Evolutionary conservation across 2,329 filamentous ascomycete species (phyloP).

Genomic region (Neodidymelliopsis sp.): DNA sequence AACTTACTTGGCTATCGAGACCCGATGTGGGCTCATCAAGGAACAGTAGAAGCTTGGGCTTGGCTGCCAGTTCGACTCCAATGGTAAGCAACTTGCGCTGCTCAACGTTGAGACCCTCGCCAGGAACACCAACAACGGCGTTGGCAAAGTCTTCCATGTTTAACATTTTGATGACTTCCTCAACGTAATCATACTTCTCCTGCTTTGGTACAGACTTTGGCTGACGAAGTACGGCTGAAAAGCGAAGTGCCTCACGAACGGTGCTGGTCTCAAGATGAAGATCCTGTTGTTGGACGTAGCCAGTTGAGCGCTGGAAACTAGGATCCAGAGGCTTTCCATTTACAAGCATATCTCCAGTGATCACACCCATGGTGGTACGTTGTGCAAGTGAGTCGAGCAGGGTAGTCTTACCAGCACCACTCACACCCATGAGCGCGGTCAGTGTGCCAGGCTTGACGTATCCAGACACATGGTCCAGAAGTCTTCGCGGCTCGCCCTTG

Average conservation of each 20-base stretch:
- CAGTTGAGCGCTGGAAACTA: slow-evolving; percentile 49
- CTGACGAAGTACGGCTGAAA: slow-evolving; percentile 54
- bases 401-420: slow-evolving; percentile 50
- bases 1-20: slow-evolving; percentile 63
- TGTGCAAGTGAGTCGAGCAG: slow-evolving; percentile 48
- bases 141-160: slow-evolving; percentile 73
- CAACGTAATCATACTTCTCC: slow-evolving; percentile 69
- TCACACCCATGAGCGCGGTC: slow-evolving; percentile 48
- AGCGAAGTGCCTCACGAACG: slow-evolving; percentile 47
- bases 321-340: slow-evolving; percentile 46
- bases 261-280: slow-evolving; percentile 50
- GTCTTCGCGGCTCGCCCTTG: slow-evolving; percentile 56
- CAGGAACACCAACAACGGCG: slow-evolving; percentile 69
- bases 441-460: slow-evolving; percentile 65
- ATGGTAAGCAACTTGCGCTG: slow-evolving; percentile 76
- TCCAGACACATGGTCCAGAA: slow-evolving; percentile 63
- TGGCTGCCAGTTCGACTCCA: slow-evolving; percentile 74
- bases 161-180: slow-evolving; percentile 70
- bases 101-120: slow-evolving; percentile 71
- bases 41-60: slow-evolving; percentile 69
- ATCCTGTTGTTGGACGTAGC: slow-evolving; percentile 52
- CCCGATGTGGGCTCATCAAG: slow-evolving; percentile 67
- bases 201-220: slow-evolving; percentile 60
- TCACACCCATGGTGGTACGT: slow-evolving; percentile 47
- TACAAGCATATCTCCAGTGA: slow-evolving; percentile 50